Evolutionary conservation across 208 protist species (phyloP), one percentile per base, ranked within the genome.

Genomic region (Porcisia deanei): DNA sequence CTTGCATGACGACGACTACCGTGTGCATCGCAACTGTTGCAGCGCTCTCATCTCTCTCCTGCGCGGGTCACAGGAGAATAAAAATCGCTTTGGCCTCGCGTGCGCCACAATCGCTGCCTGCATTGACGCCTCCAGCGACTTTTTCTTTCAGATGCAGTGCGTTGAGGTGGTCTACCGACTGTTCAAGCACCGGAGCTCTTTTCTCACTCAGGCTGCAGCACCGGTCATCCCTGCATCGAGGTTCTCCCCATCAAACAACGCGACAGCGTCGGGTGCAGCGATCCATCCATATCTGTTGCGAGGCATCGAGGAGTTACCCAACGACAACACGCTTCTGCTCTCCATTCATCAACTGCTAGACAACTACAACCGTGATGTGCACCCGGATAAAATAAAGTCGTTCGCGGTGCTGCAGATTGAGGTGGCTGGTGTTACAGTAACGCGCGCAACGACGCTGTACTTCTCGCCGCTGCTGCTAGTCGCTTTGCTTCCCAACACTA

Each of bases 111-210:
- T 97, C 59, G 87, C 80, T 12, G 82, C 68, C 20, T 77, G 77
- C n/a, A 70, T 97, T 9, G 79, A 86, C 58, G 53, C 69, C 43
- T 88, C 93, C 12, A 79, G 63, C 22, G 93, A 97, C 69, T 88
- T 95, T n/a, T 97, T 93, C 71, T 93, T 94, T 65, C 89, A 91
- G 74, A 94, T 97, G 91, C 93, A 97, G 80, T 97, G 93, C 71
- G 84, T 90, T 52, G 91, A 97, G 77, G 83, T 97, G 45, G 71
- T 97, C 14, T 95, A 91, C 74, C 88, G 93, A 1, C 75, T 97
- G 52, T 88, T 94, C 76, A 86, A 86, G 53, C 85, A 94, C 76
- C 85, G 85, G 20, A 73, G 60, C 25, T 84, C 82, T 0, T 86
- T 82, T 37, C 79, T 97, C 22, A 75, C 85, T 25, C 77, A 85